These are phyloP conservation scores for Kodamaea nitidulidarum DNA, from an alignment of 805 yeast genomes.

Conservation along the genomic window DNA sequence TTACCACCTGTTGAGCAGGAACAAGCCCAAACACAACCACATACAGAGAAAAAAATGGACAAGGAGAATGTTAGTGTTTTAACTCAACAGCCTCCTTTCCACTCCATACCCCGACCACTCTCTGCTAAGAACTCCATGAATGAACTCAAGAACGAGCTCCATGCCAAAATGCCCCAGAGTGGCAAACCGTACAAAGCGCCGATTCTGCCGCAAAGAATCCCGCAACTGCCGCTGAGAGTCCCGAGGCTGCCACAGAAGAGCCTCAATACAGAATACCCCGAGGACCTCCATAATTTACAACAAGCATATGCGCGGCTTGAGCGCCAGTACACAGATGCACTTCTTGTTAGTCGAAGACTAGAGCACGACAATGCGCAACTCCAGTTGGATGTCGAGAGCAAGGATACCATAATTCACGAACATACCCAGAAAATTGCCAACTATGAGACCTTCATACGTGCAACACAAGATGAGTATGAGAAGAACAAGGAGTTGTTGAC, in stretches of 20 bases:
- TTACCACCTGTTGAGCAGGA: no score
- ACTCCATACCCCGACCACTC: constrained; percentile 4
- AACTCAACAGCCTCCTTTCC: constrained; percentile 9
- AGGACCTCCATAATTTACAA: constrained; percentile 8
- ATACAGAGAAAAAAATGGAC: background rate
- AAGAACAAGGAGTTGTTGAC: constrained; percentile 25
- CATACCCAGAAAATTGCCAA: constrained; percentile 22
- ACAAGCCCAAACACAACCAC: no score
- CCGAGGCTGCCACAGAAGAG: constrained; percentile 3
- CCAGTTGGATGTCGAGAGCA: constrained; percentile 27
- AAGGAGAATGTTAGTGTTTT: constrained; percentile 14
- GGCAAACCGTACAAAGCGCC: no score
- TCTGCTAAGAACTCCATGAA: constrained; percentile 9
- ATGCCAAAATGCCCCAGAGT: no score
- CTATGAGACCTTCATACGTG: constrained; percentile 27
- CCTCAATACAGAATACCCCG: constrained; percentile 1
- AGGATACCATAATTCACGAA: constrained; percentile 23
- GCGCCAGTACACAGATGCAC: constrained; percentile 29
- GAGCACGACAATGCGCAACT: constrained; percentile 26
- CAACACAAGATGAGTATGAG: constrained; percentile 26
- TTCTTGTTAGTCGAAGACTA: constrained; percentile 24
- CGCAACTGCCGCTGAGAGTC: constrained; percentile 1
- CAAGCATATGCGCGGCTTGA: constrained; percentile 15
- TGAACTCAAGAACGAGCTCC: constrained; percentile 2
- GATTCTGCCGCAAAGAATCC: no score